Conservation (phyloP, 257 asterid species). For the Penstemon barbatus region DNA sequence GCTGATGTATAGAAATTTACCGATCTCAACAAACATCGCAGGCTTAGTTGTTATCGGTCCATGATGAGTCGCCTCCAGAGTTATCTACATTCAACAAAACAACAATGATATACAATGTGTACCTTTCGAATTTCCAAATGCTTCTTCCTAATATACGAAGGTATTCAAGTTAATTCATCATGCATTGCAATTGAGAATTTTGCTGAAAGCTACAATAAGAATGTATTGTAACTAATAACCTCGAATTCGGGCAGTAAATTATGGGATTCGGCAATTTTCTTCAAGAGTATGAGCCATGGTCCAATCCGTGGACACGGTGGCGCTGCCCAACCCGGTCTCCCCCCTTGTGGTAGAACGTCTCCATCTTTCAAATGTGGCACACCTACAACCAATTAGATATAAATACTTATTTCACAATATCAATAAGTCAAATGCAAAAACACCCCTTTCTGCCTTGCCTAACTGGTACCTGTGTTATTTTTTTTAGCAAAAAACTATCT, state of each 20-base stretch:
- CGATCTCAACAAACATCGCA: constrained; percentile 87
- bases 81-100: constrained; percentile 52
- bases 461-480: too few species aligned
- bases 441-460: too few species aligned
- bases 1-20: constrained; percentile 36
- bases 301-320: constrained; percentile 93
- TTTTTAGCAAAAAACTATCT: too few species aligned
- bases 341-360: constrained; percentile 85
- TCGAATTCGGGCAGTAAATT: constrained; percentile 88
- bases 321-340: constrained; percentile 91
- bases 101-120: constrained; percentile 8
- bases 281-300: constrained; percentile 75
- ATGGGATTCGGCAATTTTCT: constrained; percentile 75
- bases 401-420: neutral
- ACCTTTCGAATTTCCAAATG: constrained; percentile 4
- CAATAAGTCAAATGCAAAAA: too few species aligned
- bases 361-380: constrained; percentile 89
- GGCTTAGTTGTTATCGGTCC: constrained; percentile 91
- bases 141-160: neutral
- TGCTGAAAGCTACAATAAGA: too few species aligned
- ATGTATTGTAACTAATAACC: constrained; percentile 35
- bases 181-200: neutral
- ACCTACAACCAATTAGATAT: constrained; percentile 44
- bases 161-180: neutral
- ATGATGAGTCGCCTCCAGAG: constrained; percentile 93